A percentile compares a stretch with the other conserved stretches of the same genome.
Conservation (phyloP, 2,329 filamentous ascomycete genomes). For the Aspergillus ibericus region DNA sequence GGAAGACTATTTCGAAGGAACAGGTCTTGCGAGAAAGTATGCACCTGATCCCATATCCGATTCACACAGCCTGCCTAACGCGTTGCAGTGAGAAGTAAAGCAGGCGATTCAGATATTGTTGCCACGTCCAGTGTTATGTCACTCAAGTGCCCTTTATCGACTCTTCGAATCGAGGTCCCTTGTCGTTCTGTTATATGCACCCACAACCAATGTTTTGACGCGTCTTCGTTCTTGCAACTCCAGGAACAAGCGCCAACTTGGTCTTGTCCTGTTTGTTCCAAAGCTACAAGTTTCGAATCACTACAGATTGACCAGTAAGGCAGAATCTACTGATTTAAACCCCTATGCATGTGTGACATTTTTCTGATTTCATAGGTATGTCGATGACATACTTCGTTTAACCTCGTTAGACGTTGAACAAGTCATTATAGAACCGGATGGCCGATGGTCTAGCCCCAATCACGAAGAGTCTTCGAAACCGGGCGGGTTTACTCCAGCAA, state of each 20-base stretch:
- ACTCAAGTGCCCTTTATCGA: constrained; percentile 88
- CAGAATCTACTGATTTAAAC: constrained; percentile 13
- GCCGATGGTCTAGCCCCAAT: constrained; percentile 65
- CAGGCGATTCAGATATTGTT: constrained; percentile 84
- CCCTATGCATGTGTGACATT: background rate
- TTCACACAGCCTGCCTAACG: constrained; percentile 18
- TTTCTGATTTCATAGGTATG: constrained; percentile 60
- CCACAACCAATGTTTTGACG: constrained; percentile 95
- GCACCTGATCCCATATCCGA: constrained; percentile 5
- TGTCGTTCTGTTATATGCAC: constrained; percentile 77
- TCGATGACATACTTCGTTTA: constrained; percentile 77
- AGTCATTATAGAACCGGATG: constrained; percentile 85
- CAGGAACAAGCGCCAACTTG: constrained; percentile 97
- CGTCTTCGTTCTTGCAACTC: constrained; percentile 83
- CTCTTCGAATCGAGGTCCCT: constrained; percentile 75
- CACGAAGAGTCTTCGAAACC: constrained; percentile 43
- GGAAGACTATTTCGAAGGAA: constrained; percentile 74
- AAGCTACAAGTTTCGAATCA: constrained; percentile 73
- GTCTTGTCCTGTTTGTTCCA: constrained; percentile 93
- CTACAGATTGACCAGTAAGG: constrained; percentile 83
- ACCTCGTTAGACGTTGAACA: constrained; percentile 74
- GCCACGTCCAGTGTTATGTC: constrained; percentile 86
- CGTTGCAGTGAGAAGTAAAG: constrained; percentile 69
- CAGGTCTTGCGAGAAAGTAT: constrained; percentile 81
- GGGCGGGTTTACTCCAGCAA: constrained; percentile 38